Base-by-base conservation (phyloP, 768 basidiomycete genomes). In the Suillus subalutaceus region DNA sequence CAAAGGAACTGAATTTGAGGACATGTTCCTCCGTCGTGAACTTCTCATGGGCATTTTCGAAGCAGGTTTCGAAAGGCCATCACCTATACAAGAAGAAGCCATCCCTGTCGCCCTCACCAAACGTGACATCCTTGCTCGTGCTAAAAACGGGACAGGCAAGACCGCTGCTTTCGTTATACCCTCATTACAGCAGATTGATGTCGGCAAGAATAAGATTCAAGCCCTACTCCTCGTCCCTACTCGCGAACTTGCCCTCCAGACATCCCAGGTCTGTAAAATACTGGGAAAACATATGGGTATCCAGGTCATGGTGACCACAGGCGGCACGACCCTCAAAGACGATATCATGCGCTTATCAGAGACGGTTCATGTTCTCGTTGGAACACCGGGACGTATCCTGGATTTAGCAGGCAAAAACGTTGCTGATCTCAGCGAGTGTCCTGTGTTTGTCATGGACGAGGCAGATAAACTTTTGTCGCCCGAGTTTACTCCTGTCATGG, bases 41-140 rank as follows among this genome's bases (percentile, higher is more conserved):
- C 89, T 99, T 67, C 88, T 99, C 77, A 99, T 99, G 97, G 97
- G 97, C 73, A 97, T 99, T 78, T 99, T 96, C 73, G 96, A 98
- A 81, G 97, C 96, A 71, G 97, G 97, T 65, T 97, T 96, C 77
- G 97, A 99, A 81, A 90, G 85, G 71, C 97, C 97, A 52, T 97
- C 94, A 32, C 97, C 97, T 68, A 98, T 99, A 79, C 97, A 99
- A 84, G 97, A 99, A 87, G 94, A 97, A 83, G 93, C 97, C 63
- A 98, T 98, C 73, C 97, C 97, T 64, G 88, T 94, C 72, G 96
- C 96, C 46, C 89, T 99, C 74, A 89, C 92, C 64, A 92, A 91
- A 72, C 90, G 97, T 75, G 97, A 99, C 81, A 80, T 99, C 76
- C 92, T 97, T 70, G 95, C 95, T 50, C 93, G 95, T 70, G 95